Evolutionary conservation across 805 yeast genomes (phyloP), one percentile per base, ranked within the genome.

Genomic region (Candida patagonica): DNA sequence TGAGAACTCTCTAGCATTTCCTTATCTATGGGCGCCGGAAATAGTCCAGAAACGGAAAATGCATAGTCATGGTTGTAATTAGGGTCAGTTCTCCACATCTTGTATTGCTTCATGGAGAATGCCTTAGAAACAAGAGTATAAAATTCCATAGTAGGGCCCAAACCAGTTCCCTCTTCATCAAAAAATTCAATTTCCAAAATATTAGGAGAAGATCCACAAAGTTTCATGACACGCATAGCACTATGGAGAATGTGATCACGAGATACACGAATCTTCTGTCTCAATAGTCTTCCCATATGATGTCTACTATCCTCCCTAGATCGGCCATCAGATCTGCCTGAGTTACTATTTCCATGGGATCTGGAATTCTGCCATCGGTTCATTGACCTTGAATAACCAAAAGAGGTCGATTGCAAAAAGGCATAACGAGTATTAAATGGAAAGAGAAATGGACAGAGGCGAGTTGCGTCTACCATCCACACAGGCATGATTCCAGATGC

Each of bases 131-230:
- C 86, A 12, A 70, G 65, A 0, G 96, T 77, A 54, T 86, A 89
- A 54, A 92, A 89, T 59, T 89, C 98, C 47, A 88, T 66, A 0
- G 98, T 89, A 3, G 98, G 98, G 0, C 98, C 98, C 33, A 87
- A 63, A 0, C 98, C 98, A 0, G 95, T 80, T n/a, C 97, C 98
- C 5, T 72, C 95, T 57, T 89, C 98, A 48, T 80, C 87, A 46
- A 71, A 76, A 52, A 82, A 89, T 56, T 88, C 95, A 41, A 92
- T 78, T 51, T 89, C 97, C 17, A 89, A 62, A 4, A 83, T 66
- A 22, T 86, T 80, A 1, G 95, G 87, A n/a, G 79, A 70, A 0
- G 82, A 62, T 0, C 92, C 94, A 56, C 85, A 80, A 37, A 74
- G 63, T 32, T 76, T 80, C 59, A 92, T 63, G 1, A 88, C 81